These are phyloP conservation scores for Symbiodinium natans DNA, from an alignment of 73 alveolate species.

Conservation along the genomic window DNA sequence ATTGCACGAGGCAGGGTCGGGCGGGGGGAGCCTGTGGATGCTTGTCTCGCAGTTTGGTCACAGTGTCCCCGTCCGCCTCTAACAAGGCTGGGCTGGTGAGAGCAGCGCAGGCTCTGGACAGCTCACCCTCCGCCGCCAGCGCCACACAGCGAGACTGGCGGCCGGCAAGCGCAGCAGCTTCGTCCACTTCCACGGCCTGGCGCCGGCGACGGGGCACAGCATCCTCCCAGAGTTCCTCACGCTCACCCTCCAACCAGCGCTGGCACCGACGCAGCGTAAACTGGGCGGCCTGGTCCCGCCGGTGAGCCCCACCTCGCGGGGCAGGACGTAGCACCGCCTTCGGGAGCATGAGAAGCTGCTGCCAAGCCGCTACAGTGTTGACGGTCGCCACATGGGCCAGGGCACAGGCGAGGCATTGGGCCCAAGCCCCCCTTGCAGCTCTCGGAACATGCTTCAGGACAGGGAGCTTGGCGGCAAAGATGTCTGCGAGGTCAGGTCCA, in stretches of 20 bases:
- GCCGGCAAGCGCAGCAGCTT: not conserved
- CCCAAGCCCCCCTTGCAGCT: constrained; percentile 2
- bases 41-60: not conserved
- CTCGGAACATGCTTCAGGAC: constrained; percentile 23
- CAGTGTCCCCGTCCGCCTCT: not conserved
- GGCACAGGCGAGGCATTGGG: constrained; percentile 21
- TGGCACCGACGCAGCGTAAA: not conserved
- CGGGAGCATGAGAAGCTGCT: constrained; percentile 7
- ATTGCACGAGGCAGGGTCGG: not conserved
- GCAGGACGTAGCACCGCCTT: constrained; percentile 20
- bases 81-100: not conserved
- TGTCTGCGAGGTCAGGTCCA: constrained; percentile 1
- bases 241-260: constrained; percentile 31
- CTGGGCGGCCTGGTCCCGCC: constrained; percentile 21
- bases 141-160: not conserved
- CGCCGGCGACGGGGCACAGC: not conserved
- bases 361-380: constrained; percentile 11
- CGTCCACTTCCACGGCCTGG: not conserved
- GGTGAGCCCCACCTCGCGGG: not conserved
- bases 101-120: not conserved
- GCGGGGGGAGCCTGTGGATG: not conserved
- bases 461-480: not conserved
- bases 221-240: not conserved
- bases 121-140: not conserved
- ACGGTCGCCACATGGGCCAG: not conserved